Conservation (phyloP, 2,329 filamentous ascomycete species). For the Pochonia chlamydosporia region DNA sequence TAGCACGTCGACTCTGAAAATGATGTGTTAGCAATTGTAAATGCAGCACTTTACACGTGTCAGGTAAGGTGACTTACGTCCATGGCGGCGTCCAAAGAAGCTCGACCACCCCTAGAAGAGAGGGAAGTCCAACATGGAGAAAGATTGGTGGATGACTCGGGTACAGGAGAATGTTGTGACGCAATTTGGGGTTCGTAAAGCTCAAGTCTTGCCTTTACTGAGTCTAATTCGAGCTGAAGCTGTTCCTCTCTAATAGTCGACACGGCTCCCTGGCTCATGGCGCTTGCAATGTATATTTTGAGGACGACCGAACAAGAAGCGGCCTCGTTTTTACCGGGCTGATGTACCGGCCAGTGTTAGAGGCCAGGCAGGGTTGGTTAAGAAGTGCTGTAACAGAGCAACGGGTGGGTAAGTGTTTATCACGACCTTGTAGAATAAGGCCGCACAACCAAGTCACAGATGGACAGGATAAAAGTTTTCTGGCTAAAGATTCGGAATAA, state of each 20-base stretch:
- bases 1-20: conserved; percentile 1
- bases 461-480: not conserved
- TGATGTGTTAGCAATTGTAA: not conserved
- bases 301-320: not conserved
- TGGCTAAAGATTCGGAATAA: not conserved
- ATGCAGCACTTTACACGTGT: not conserved
- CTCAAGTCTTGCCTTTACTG: not conserved
- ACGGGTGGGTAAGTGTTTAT: not conserved
- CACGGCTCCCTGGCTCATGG: not conserved
- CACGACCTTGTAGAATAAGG: not conserved
- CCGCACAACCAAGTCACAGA: conserved; percentile 1
- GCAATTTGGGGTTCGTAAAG: not conserved
- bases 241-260: not conserved
- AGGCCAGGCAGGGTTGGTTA: not conserved
- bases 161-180: not conserved
- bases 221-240: not conserved
- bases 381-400: not conserved
- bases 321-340: not conserved
- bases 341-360: not conserved
- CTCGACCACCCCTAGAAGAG: not conserved
- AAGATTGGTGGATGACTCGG: not conserved
- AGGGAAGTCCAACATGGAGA: not conserved
- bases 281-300: not conserved
- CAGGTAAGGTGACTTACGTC: conserved; percentile 3
- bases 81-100: conserved; percentile 2